Evolutionary conservation across 129 eudicot genomes (phyloP).

Genomic region (Daucus carota): DNA sequence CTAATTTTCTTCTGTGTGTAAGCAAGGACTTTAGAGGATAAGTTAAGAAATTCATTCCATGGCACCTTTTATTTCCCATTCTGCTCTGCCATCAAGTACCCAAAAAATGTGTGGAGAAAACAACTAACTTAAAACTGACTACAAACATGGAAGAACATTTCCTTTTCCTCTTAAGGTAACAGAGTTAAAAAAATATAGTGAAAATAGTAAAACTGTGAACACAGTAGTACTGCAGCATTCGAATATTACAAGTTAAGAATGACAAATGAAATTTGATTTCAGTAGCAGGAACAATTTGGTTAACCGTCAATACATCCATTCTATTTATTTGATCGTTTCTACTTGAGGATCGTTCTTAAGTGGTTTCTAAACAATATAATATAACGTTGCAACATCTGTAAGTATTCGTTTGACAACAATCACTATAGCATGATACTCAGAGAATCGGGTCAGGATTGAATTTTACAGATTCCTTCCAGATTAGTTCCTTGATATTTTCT

Average conservation of each 20-base stretch:
- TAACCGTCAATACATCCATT: slow-evolving; percentile 15
- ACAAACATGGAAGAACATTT: neutral
- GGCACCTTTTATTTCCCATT: neutral
- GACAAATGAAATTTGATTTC: slow-evolving; percentile 4
- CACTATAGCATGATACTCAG: slow-evolving; percentile 19
- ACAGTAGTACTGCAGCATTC: neutral
- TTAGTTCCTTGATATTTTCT: slow-evolving; percentile 58
- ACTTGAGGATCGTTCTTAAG: slow-evolving; percentile 20
- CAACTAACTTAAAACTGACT: neutral
- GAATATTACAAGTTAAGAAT: slow-evolving; percentile 16
- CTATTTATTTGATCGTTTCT: slow-evolving; percentile 13
- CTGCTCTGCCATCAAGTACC: too few relatives aligned
- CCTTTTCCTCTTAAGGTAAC: neutral
- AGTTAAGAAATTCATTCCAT: neutral
- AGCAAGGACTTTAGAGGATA: neutral
- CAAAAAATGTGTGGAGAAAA: neutral
- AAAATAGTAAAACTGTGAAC: neutral
- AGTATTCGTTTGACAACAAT: slow-evolving; percentile 14
- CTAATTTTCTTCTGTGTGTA: neutral
- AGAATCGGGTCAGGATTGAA: slow-evolving; percentile 53
- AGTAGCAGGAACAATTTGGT: neutral
- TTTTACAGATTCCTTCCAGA: slow-evolving; percentile 53
- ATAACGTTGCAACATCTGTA: slow-evolving; percentile 21
- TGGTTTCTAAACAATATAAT: slow-evolving; percentile 21
- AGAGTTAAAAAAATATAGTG: neutral